Evolutionary conservation across 2,329 filamentous ascomycete species (phyloP).

Genomic region (Botryosphaeria agaves): DNA sequence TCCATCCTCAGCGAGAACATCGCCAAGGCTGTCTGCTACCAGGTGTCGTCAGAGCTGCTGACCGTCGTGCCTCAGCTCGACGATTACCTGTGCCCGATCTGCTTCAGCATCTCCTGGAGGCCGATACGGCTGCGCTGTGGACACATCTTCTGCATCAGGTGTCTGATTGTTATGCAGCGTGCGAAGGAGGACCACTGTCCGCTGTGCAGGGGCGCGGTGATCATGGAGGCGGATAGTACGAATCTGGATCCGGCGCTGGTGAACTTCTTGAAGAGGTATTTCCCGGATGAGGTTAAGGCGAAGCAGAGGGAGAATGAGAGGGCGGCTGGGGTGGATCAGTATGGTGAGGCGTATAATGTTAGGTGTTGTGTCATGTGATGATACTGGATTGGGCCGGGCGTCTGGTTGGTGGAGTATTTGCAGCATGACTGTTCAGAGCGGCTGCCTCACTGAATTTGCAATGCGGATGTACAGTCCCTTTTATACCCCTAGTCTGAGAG

Average conservation of each 20-base stretch:
- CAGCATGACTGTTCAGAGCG: too few relatives aligned
- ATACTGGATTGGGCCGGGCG: too few relatives aligned
- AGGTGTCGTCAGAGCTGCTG: conserved; percentile 56
- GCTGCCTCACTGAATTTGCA: too few relatives aligned
- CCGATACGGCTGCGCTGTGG: conserved; percentile 60
- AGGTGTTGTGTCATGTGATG: conserved; percentile 45
- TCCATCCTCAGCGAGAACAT: conserved; percentile 48
- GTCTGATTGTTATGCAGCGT: conserved; percentile 63
- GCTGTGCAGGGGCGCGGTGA: conserved; percentile 54
- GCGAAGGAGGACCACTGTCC: conserved; percentile 53
- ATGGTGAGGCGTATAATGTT: conserved; percentile 45
- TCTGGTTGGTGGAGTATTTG: too few relatives aligned
- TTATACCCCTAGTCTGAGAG: too few relatives aligned
- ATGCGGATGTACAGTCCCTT: too few relatives aligned
- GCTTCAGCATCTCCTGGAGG: conserved; percentile 62
- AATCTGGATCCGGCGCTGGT: conserved; percentile 54
- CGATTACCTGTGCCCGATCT: conserved; percentile 70
- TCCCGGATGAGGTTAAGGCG: conserved; percentile 52
- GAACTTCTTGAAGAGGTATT: conserved; percentile 57
- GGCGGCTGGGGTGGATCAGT: conserved; percentile 56
- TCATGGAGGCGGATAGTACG: conserved; percentile 52
- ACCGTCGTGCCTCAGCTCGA: conserved; percentile 63
- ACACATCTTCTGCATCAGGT: conserved; percentile 72
- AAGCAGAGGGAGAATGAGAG: conserved; percentile 51
- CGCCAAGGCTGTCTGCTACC: conserved; percentile 57